Percentiles rank a stretch among this genome's conserved stretches.
phyloP scores from a whole-genome alignment of 1,284 basidiomycete species.

The Apiotrichum sp. region DNA sequence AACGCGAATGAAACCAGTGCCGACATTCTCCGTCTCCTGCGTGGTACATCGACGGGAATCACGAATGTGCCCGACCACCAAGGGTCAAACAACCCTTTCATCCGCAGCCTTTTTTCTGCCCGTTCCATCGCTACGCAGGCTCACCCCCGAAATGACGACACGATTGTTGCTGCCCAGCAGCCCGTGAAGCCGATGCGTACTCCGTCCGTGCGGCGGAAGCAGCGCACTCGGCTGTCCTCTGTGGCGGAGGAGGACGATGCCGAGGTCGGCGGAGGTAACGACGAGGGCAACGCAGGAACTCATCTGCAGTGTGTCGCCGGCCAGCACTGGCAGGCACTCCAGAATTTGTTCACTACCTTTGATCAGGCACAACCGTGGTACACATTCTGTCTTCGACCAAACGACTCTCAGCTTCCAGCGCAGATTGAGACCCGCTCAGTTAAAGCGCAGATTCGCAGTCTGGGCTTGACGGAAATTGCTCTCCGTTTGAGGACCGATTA shows the following conservation, averaged over 20 bases:
- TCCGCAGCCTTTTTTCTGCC: slow-evolving; percentile 79
- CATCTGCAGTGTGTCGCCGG: slow-evolving; percentile 67
- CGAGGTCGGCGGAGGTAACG: slow-evolving; percentile 35
- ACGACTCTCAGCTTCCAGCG: slow-evolving; percentile 88
- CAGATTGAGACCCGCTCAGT: slow-evolving; percentile 87
- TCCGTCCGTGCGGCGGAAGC: slow-evolving; percentile 77
- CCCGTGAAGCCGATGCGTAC: slow-evolving; percentile 86
- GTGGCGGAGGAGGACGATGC: slow-evolving; percentile 56
- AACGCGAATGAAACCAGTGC: slow-evolving; percentile 87
- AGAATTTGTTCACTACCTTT: slow-evolving; percentile 79
- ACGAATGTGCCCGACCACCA: slow-evolving; percentile 50
- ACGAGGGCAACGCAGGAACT: slow-evolving; percentile 63
- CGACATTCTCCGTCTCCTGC: slow-evolving; percentile 83
- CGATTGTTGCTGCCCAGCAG: slow-evolving; percentile 88
- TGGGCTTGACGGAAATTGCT: slow-evolving; percentile 73
- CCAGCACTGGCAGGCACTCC: slow-evolving; percentile 75
- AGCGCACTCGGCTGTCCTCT: slow-evolving; percentile 51
- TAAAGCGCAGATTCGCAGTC: slow-evolving; percentile 81
- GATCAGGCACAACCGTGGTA: slow-evolving; percentile 89
- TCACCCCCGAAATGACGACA: slow-evolving; percentile 86
- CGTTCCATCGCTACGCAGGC: slow-evolving; percentile 83
- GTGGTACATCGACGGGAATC: slow-evolving; percentile 51
- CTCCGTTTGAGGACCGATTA: slow-evolving; percentile 60
- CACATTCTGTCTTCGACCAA: slow-evolving; percentile 86
- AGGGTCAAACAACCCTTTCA: slow-evolving; percentile 82